phyloP scores from a whole-genome alignment of 306 rosid species.

The Vachellia collinsii region DNA sequence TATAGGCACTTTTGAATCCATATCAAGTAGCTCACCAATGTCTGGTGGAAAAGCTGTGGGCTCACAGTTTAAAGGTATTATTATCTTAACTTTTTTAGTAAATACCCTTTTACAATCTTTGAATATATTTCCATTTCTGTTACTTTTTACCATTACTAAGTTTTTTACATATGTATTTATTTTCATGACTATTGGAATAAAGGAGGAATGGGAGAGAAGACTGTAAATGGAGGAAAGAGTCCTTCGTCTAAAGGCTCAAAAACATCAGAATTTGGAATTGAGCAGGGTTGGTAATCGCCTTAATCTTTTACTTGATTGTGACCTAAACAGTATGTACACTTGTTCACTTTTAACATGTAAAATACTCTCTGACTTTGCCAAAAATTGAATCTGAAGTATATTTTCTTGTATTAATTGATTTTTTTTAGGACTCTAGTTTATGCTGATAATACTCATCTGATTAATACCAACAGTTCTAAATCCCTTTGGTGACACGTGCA shows the following conservation, averaged over 20 bases:
- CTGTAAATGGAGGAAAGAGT: constrained; percentile 49
- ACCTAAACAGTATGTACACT: constrained; percentile 10
- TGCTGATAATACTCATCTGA: neutral
- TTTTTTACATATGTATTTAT: constrained; percentile 12
- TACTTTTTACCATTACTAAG: neutral
- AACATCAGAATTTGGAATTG: constrained; percentile 59
- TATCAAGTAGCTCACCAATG: constrained; percentile 31
- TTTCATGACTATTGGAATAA: constrained; percentile 43
- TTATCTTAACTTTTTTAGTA: constrained; percentile 22
- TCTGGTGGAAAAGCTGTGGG: constrained; percentile 50
- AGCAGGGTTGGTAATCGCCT: constrained; percentile 60
- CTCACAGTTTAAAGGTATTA: constrained; percentile 43
- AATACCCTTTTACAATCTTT: constrained; percentile 6
- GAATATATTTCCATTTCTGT: constrained; percentile 19
- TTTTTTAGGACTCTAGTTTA: neutral
- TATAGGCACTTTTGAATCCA: constrained; percentile 46
- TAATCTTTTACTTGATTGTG: constrained; percentile 26
- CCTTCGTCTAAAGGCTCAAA: constrained; percentile 48
- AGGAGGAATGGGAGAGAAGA: constrained; percentile 69
- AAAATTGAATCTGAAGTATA: neutral
- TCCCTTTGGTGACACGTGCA: constrained; percentile 43
- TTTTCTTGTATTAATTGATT: neutral
- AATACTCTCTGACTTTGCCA: neutral
- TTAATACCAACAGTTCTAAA: constrained; percentile 15
- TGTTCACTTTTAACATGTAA: neutral